phyloP scores from a whole-genome alignment of 108 stramenopile species.

The Skeletonema potamos region DNA sequence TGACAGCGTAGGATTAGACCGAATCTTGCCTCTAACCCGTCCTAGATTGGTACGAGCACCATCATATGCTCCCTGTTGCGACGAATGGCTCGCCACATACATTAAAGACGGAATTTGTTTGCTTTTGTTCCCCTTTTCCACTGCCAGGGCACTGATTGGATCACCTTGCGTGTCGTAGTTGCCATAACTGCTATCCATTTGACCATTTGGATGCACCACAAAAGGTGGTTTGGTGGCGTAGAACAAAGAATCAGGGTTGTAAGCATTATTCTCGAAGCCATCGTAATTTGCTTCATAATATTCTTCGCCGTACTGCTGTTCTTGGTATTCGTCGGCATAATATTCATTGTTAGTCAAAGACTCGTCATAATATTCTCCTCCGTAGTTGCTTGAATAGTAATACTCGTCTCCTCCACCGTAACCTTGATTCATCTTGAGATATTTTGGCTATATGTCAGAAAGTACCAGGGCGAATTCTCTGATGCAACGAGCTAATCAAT shows the following conservation, averaged over 20 bases:
- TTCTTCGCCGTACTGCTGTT: neutral
- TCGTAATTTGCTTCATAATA: neutral
- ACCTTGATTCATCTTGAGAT: conserved; percentile 1
- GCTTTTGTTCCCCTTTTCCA: conserved; percentile 18
- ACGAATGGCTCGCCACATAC: conserved; percentile 70
- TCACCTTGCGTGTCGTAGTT: conserved; percentile 42
- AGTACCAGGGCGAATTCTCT: too few species aligned
- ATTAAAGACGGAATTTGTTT: conserved; percentile 15
- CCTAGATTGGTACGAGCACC: neutral
- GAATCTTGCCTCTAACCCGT: neutral
- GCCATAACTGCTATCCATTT: conserved; percentile 8
- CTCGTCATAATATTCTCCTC: conserved; percentile 1
- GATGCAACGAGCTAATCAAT: too few species aligned
- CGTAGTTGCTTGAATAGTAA: conserved; percentile 1
- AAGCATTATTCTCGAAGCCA: neutral
- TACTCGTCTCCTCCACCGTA: conserved; percentile 3
- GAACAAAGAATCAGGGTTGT: conserved; percentile 6
- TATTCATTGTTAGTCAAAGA: neutral
- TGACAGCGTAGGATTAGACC: neutral
- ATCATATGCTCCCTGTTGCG: conserved; percentile 2
- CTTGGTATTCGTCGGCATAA: conserved; percentile 1
- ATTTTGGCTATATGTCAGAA: too few species aligned
- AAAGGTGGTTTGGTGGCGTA: conserved; percentile 23
- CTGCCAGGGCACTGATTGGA: conserved; percentile 58
- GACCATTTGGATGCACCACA: conserved; percentile 21